A percentile compares a stretch with the other conserved stretches of the same genome.
These are phyloP conservation scores for Ophiognomonia clavigignenti-juglandacearum DNA, from an alignment of 2,329 filamentous ascomycete species.

Conservation along the genomic window DNA sequence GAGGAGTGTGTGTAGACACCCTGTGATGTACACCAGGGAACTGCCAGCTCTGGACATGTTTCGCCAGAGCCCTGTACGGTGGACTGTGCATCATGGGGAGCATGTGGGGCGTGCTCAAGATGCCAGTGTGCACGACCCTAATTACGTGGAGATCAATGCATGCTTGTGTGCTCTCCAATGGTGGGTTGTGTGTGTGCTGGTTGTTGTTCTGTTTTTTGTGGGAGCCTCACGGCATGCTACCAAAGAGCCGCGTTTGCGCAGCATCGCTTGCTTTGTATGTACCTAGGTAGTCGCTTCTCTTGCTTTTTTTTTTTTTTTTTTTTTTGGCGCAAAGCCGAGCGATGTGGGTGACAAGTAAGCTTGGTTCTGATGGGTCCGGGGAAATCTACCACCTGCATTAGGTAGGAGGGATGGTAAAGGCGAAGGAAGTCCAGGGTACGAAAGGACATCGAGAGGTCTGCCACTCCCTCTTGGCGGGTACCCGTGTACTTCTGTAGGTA, in stretches of 20 bases:
- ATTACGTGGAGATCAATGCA: conserved; percentile 9
- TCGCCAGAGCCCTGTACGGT: conserved; percentile 10
- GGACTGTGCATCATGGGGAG: conserved; percentile 10
- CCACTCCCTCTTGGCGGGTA: background rate
- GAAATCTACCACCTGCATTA: background rate
- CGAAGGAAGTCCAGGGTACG: background rate
- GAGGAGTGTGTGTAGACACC: conserved; percentile 7
- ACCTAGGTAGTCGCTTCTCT: background rate
- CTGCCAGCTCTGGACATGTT: conserved; percentile 8
- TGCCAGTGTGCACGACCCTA: conserved; percentile 4
- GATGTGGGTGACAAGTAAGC: no score
- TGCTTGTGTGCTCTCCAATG: conserved; percentile 18
- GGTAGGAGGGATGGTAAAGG: background rate
- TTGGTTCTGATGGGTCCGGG: background rate
- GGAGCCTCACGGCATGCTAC: conserved; percentile 15
- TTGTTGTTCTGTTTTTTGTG: conserved; percentile 13
- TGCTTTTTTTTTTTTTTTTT: no score
- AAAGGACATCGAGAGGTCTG: background rate
- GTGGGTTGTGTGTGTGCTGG: conserved; percentile 8
- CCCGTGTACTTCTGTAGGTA: background rate
- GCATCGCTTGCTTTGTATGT: conserved; percentile 1
- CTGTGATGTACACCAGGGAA: conserved; percentile 4
- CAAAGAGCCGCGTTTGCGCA: conserved; percentile 1
- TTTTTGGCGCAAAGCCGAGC: no score
- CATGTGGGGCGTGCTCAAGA: conserved; percentile 12